phyloP scores from a whole-genome alignment of 306 rosid species.

The Quillaja saponaria region DNA sequence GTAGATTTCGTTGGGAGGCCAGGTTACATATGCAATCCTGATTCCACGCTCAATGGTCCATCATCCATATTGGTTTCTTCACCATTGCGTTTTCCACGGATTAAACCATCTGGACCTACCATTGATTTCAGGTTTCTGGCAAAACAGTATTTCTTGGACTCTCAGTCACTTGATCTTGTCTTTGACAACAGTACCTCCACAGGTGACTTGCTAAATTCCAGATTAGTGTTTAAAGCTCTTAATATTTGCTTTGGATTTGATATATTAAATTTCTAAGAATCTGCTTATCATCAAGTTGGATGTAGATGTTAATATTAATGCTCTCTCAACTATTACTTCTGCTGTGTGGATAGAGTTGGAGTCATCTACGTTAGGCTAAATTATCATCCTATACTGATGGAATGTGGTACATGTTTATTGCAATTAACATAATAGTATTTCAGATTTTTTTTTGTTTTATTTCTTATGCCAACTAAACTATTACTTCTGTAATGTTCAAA shows the following conservation, averaged over 20 bases:
- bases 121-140: constrained; percentile 92
- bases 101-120: constrained; percentile 69
- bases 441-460: too few relatives aligned
- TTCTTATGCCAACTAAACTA: too few relatives aligned
- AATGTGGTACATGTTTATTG: too few relatives aligned
- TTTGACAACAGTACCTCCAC: constrained; percentile 68
- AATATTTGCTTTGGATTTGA: neutral
- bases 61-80: constrained; percentile 96
- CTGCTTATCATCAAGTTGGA: too few relatives aligned
- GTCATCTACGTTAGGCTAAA: too few relatives aligned
- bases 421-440: too few relatives aligned
- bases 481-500: too few relatives aligned
- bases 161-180: constrained; percentile 76
- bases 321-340: too few relatives aligned
- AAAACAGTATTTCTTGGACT: constrained; percentile 83
- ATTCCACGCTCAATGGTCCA: constrained; percentile 97
- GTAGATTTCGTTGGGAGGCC: constrained; percentile 91
- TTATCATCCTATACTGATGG: too few relatives aligned
- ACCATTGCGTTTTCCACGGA: constrained; percentile 89
- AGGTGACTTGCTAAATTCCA: constrained; percentile 54
- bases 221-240: neutral
- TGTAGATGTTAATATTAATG: too few relatives aligned
- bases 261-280: neutral
- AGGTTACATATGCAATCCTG: constrained; percentile 82
- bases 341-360: too few relatives aligned